phyloP scores from a whole-genome alignment of 495 filamentous ascomycete species.

The Podospora pseudopauciseta region DNA sequence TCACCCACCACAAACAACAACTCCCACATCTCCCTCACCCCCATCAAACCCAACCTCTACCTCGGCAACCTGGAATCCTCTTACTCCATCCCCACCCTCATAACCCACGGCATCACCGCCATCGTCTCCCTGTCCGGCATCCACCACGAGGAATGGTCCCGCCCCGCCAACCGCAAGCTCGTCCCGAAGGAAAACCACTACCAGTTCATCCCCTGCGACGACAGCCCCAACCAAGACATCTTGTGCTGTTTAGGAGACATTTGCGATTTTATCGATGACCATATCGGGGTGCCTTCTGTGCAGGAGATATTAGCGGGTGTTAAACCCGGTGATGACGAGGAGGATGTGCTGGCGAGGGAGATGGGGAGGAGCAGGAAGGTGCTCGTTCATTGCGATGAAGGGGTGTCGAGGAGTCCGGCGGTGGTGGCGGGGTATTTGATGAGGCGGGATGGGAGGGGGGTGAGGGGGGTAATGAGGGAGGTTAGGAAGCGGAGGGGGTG shows the following conservation, averaged over 20 bases:
- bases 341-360: conserved; percentile 19
- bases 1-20: background rate
- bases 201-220: conserved; percentile 35
- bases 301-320: background rate
- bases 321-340: conserved; percentile 6
- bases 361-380: background rate
- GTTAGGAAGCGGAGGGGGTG: background rate
- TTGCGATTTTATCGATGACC: conserved; percentile 41
- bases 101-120: conserved; percentile 33
- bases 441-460: background rate
- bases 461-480: background rate
- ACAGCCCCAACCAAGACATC: conserved; percentile 38
- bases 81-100: conserved; percentile 28
- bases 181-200: conserved; percentile 31
- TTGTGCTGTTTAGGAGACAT: conserved; percentile 32
- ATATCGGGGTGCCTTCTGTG: background rate
- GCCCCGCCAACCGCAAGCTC: conserved; percentile 29
- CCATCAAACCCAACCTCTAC: conserved; percentile 39
- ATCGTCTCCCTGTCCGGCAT: conserved; percentile 34
- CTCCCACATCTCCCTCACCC: conserved; percentile 9
- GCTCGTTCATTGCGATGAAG: background rate
- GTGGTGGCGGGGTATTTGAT: background rate
- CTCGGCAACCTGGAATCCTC: conserved; percentile 36
- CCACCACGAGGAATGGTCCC: conserved; percentile 11
- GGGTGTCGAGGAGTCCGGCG: background rate